Evolutionary conservation across 331 rosid species (phyloP), one percentile per base, ranked within the genome.

Genomic region (Acacia pycnantha): DNA sequence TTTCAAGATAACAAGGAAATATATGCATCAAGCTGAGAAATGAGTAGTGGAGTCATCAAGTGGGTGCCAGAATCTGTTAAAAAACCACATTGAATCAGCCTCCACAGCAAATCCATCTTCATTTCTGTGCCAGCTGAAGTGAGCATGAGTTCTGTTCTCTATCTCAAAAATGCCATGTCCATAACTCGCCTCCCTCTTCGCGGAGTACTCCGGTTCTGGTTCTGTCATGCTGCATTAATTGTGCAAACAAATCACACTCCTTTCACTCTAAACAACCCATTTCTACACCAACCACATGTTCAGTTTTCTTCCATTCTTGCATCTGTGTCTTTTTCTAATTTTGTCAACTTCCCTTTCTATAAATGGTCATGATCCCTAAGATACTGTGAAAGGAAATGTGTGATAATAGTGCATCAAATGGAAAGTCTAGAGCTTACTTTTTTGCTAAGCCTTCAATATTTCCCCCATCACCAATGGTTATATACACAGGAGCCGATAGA

Each of bases 401-500:
- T 13, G 22, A 33, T 66, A 18, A 3, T 59, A 59, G 66, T 24
- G 31, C 33, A 59, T 24, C 37, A 12, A 27, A 61, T 61, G 68
- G 37, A 10, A 51, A 22, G 5, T 11, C 15, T 19, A 13, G 69
- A 79, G 35, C 91, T 89, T 88, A 95, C 97, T 84, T 80, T 84
- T 86, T 91, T 51, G 91, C 94, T 70, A 95, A 85, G 87, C 97
- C 98, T 89, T 95, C 98, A 67, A 85, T 71, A 77, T 95, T 95
- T 47, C 98, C 97, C 70, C 98, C 98, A 81, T 95, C 98, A 4
- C 98, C 98, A 43, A 95, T 88, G 73, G 90, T 95, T 83, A 95
- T 87, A 85, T 95, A 95, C 21, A 95, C 97, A 56, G 95, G 98
- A 35, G 98, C 97, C 24, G 94, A 90, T 77, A 79, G 91, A 82